Conservation (phyloP, 176 grass and related monocot species). For the Saccharum spontaneum region DNA sequence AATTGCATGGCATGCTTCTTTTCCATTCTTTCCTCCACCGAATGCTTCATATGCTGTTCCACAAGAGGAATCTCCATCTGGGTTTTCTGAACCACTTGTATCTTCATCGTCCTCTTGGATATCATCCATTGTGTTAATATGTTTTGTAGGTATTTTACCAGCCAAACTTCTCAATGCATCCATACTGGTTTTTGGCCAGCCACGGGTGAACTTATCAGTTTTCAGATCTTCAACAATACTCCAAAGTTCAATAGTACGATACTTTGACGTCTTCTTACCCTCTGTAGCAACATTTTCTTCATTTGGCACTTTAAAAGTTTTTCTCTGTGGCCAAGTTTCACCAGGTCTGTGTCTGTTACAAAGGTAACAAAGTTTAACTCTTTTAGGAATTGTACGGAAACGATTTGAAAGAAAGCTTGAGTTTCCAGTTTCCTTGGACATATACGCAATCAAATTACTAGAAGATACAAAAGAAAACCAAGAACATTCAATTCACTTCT, state of each 20-base stretch:
- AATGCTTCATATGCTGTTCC: conserved; percentile 81
- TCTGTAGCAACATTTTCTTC: conserved; percentile 49
- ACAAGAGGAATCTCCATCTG: conserved; percentile 46
- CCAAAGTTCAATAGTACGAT: conserved; percentile 54
- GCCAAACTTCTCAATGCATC: conserved; percentile 67
- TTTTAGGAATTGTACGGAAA: conserved; percentile 16
- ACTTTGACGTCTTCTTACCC: conserved; percentile 59
- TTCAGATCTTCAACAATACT: background rate
- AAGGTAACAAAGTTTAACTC: conserved; percentile 26
- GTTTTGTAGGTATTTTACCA: conserved; percentile 62
- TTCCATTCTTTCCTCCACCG: conserved; percentile 73
- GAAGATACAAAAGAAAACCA: background rate
- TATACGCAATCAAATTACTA: background rate
- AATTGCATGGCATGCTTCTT: conserved; percentile 85
- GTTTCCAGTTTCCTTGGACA: background rate
- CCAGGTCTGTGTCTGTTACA: conserved; percentile 46
- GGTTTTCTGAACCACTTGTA: conserved; percentile 26
- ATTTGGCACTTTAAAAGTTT: conserved; percentile 77
- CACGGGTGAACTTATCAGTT: background rate
- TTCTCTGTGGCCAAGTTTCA: conserved; percentile 59
- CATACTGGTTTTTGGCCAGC: conserved; percentile 61
- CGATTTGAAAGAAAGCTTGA: conserved; percentile 4
- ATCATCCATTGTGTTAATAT: conserved; percentile 48
- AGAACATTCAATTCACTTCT: background rate
- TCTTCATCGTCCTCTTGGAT: conserved; percentile 32